A percentile compares a stretch with the other conserved stretches of the same genome.
Evolutionary conservation across 2,329 filamentous ascomycete species (phyloP).

Genomic region (Pochonia chlamydosporia): DNA sequence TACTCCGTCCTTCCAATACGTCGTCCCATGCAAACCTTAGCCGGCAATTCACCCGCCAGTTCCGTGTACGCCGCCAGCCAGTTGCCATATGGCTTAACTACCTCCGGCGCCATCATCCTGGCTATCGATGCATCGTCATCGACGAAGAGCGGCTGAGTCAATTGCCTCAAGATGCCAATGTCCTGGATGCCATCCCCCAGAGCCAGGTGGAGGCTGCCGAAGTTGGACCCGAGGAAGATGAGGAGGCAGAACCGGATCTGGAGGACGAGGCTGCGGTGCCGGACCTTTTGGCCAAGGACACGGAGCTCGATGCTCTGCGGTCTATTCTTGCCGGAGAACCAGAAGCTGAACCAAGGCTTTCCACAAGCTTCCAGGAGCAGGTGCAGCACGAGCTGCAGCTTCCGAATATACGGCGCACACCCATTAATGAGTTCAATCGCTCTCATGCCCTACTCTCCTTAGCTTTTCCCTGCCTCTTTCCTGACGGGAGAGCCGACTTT

Average conservation of each 20-base stretch:
- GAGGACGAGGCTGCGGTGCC: slow-evolving; percentile 8
- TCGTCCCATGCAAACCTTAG: slow-evolving; percentile 1
- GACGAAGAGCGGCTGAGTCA: slow-evolving; percentile 5
- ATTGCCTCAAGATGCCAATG: slow-evolving; percentile 6
- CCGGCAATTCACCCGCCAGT: slow-evolving; percentile 6
- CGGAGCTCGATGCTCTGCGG: slow-evolving; percentile 7
- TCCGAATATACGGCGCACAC: neutral
- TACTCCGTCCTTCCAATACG: slow-evolving; percentile 8
- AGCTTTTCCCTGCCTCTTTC: slow-evolving; percentile 8
- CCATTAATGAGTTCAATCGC: neutral
- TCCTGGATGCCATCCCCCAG: too few relatives aligned
- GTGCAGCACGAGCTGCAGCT: slow-evolving; percentile 4
- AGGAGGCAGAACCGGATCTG: slow-evolving; percentile 4
- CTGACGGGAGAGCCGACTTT: slow-evolving; percentile 7
- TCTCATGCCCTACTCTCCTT: slow-evolving; percentile 10
- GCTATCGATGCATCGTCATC: slow-evolving; percentile 7
- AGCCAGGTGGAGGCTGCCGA: slow-evolving; percentile 2
- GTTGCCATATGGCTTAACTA: slow-evolving; percentile 6
- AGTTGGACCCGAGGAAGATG: slow-evolving; percentile 3
- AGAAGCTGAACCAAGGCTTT: slow-evolving; percentile 1
- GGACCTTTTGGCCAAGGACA: slow-evolving; percentile 7
- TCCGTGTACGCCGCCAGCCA: slow-evolving; percentile 1
- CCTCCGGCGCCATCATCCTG: slow-evolving; percentile 6
- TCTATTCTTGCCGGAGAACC: slow-evolving; percentile 3
- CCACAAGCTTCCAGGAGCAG: neutral